Evolutionary conservation across 2,329 filamentous ascomycete genomes (phyloP), one percentile per base, ranked within the genome.

Genomic region (Zymoseptoria brevis): DNA sequence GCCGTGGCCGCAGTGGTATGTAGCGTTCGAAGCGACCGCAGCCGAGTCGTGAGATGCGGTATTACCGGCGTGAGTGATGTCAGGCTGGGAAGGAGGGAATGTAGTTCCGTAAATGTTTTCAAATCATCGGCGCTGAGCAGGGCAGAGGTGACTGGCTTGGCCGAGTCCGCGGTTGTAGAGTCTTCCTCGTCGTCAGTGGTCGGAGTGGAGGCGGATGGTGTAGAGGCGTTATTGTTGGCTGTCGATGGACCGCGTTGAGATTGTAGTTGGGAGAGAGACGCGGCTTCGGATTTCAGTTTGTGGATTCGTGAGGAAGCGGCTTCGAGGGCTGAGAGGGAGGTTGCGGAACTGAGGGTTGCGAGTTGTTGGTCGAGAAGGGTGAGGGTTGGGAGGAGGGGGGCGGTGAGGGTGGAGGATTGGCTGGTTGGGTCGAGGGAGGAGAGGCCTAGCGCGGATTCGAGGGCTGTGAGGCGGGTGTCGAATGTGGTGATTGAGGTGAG

Each of bases 81-180:
- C 60, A 99, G 94, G 0, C 90, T 94, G 1, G 91, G 87, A 16
- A 99, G 78, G 2, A 90, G 89, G 1, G 89, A 88, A 74, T 96
- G 96, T 4, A 99, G 82, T 1, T 92, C 89, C 65, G 96, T 94
- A 72, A 99, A 88, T 73, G 96, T 96, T 56, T 89, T 82, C 49
- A 86, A 82, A 67, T 95, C 88, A 67, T 96, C 90, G 8, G 62
- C 22, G 81, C 77, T 63, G 26, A 71, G 57, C 51, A 66, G n/a
- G 73, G 8, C 3, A 52, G 48, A 3, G 4, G 54, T 45, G 24
- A 58, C 19, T 30, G 48, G 50, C 8, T 76, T 72, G 8, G 72
- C 77, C 19, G 79, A 77, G 54, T 64, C 58, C 13, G 35, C 13
- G 30, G 57, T 59, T 13, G 54, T 16, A 29, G 57, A 63, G 22